phyloP scores from a whole-genome alignment of 768 basidiomycete species.

The Mycena galericulata region DNA sequence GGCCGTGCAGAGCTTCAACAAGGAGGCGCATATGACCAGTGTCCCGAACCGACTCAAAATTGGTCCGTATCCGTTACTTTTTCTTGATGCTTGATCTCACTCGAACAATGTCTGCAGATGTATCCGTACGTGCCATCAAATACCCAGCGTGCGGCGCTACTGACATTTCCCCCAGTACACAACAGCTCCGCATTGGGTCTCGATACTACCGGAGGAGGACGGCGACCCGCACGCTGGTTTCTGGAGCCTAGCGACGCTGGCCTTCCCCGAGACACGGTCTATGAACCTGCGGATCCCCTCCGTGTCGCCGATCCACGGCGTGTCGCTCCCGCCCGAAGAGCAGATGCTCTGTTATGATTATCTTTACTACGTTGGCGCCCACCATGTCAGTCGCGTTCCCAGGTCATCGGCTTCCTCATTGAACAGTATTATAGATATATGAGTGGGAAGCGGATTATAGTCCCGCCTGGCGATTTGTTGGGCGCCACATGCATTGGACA shows the following conservation, averaged over 20 bases:
- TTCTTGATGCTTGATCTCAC: background rate
- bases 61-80: background rate
- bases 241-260: conserved; percentile 38
- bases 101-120: conserved; percentile 30
- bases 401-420: background rate
- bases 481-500: conserved; percentile 46
- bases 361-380: conserved; percentile 37
- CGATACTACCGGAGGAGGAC: conserved; percentile 25
- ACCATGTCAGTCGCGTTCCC: conserved; percentile 30
- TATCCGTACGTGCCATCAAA: conserved; percentile 48
- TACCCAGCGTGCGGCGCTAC: no score
- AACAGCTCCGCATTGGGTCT: conserved; percentile 37
- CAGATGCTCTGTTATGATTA: conserved; percentile 37
- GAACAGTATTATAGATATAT: conserved; percentile 32
- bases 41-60: conserved; percentile 17
- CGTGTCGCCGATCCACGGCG: conserved; percentile 17
- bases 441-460: conserved; percentile 42
- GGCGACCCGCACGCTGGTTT: conserved; percentile 30
- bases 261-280: conserved; percentile 26
- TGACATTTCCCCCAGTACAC: no score
- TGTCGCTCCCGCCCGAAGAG: conserved; percentile 35
- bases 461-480: conserved; percentile 50
- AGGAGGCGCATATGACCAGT: conserved; percentile 19
- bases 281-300: background rate
- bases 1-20: background rate